Base-by-base conservation (phyloP, 192 early-diverging fungal genomes). In the Tieghemiomyces parasiticus region DNA sequence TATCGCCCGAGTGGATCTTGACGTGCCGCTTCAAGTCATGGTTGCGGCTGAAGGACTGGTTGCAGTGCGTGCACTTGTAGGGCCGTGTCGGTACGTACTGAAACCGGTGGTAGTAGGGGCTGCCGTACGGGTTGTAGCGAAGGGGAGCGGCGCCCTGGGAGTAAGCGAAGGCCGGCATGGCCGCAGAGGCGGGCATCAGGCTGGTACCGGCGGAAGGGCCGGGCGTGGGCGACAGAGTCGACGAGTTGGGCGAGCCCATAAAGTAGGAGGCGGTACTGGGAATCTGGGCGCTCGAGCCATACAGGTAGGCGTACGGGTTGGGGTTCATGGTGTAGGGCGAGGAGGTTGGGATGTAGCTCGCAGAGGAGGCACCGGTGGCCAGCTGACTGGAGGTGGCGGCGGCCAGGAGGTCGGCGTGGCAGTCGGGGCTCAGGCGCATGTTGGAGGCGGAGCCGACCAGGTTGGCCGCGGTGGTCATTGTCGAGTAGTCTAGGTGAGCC, bases 1-100 rank as follows among this genome's bases (percentile, higher is more conserved):
- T 89, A 47, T 78, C 69, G 13, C 85, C 80, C 60, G 78, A 79
- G 60, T 89, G 87, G 3, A 86, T 84, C 58, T 83, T 80, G 67
- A 81, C 77, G 60, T 89, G 87, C 3, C 86, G 71, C 59, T 86
- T 85, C 12, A 84, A 66, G 63, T 88, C 86, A 58, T 86, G 84
- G 63, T 86, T 81, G 48, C 86, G 76, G 32, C 78, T 83, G 63
- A 88, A 88, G 20, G 71, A 71, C 58, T 74, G 69, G 56, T 74
- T 71, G 61, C 75, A 73, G 2, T 67, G 74, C 48, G 72, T 65
- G 63, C 74, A 77, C 59, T 77, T 77, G 68, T 74, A 77, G 12
- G 75, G 75, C 49, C 72, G 65, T 10, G 75, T 67, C 1, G 74
- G 74, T 31, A 56, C 54, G 54, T 56, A 56, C 54, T 56, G 54